Percentiles rank a stretch among this genome's conserved stretches.
Evolutionary conservation across 2,329 filamentous ascomycete species (phyloP).

Genomic region (Pseudodiploospora longispora): DNA sequence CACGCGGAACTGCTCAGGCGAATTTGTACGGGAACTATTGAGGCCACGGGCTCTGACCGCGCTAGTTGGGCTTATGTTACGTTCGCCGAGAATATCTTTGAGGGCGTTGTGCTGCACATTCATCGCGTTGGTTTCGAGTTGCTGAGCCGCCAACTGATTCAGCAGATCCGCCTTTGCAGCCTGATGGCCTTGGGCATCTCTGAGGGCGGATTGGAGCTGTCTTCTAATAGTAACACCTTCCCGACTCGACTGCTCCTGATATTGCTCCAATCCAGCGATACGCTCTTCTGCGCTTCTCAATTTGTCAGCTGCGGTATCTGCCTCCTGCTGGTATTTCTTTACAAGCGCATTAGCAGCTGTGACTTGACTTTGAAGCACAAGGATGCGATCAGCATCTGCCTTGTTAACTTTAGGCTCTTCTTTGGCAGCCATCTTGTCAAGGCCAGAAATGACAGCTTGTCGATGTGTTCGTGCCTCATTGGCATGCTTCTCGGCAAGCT

Average conservation of each 20-base stretch:
- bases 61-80: constrained; percentile 73
- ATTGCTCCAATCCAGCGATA: constrained; percentile 91
- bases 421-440: constrained; percentile 62
- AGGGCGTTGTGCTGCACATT: constrained; percentile 86
- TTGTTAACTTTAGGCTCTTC: constrained; percentile 40
- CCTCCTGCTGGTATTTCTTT: constrained; percentile 81
- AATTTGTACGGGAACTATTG: constrained; percentile 61
- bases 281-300: constrained; percentile 89
- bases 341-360: constrained; percentile 70
- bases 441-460: constrained; percentile 69
- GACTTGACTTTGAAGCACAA: constrained; percentile 71
- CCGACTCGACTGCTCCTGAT: constrained; percentile 92
- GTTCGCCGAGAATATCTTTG: constrained; percentile 84
- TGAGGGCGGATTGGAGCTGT: constrained; percentile 77
- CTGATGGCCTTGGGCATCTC: constrained; percentile 75
- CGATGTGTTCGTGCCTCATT: constrained; percentile 82
- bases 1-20: constrained; percentile 72
- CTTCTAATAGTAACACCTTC: constrained; percentile 85
- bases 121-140: constrained; percentile 89
- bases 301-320: constrained; percentile 79
- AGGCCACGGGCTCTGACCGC: constrained; percentile 63
- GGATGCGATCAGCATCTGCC: constrained; percentile 56
- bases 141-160: constrained; percentile 73
- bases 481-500: constrained; percentile 78
- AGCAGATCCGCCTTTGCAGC: constrained; percentile 75